Base-by-base conservation (phyloP, 192 early-diverging fungal species). In the Pilaira anomala region DNA sequence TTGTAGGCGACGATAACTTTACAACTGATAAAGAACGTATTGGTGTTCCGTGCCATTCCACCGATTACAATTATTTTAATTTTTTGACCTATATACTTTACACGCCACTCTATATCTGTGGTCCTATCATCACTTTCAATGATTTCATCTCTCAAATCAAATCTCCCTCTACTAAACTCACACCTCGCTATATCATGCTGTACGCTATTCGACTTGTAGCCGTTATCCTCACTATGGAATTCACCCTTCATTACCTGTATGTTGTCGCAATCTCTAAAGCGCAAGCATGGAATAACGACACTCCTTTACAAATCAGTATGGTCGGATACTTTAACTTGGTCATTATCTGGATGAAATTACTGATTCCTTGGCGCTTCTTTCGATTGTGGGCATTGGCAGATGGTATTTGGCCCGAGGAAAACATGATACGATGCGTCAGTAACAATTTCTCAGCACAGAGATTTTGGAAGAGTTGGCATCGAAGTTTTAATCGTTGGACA, bases 301-400 rank as follows among this genome's bases (percentile, higher is more conserved):
- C 86, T 1, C 82, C 87, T 3, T 83, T 91, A 36, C 83, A 98
- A 76, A 86, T 97, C 54, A 85, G 83, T 33, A 79, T 90, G 77
- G 77, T 98, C 54, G 93, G 93, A 13, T 92, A 89, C 58, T 91
- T 92, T 76, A 90, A 91, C 72, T 74, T 98, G 44, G 81, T 88
- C 48, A 78, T 92, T 53, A 93, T 98, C 55, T 98, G 95, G 95
- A 81, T 98, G 26, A 96, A 90, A 83, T 69, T 98, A n/a, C 76
- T 95, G 65, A 89, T 98, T 24, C 94, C 95, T 51, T 98, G 96
- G 96, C 82, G 96, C 44, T 98, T 96, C 75, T 96, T 96, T 71
- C 80, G 96, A 42, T 79, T 96, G 54, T 98, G 96, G 96, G 94
- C 93, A 0, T 69, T 97, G 78, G 68, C 79, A 13, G 96, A 98